These are phyloP conservation scores for Nitzschia inconspicua DNA, from an alignment of 108 stramenopile genomes.

Conservation along the genomic window DNA sequence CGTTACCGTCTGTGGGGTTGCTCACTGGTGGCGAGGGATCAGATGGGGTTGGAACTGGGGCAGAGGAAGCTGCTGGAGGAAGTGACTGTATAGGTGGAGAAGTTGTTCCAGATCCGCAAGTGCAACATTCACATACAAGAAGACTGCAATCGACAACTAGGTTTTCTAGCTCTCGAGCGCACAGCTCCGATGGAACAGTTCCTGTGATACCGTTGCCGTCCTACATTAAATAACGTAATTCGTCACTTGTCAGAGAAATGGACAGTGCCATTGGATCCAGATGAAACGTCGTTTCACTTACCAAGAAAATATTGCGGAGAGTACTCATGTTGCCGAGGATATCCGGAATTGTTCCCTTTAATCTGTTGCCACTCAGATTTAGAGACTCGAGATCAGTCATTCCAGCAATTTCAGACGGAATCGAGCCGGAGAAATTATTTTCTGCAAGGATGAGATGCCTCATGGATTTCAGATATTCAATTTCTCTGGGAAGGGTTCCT, in stretches of 20 bases:
- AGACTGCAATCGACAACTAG: conserved; percentile 12
- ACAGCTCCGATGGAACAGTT: conserved; percentile 6
- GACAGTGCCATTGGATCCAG: background rate
- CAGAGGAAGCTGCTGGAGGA: background rate
- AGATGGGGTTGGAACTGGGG: background rate
- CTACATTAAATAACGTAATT: background rate
- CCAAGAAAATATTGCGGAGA: conserved; percentile 11
- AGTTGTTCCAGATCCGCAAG: too few relatives aligned
- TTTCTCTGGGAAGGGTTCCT: conserved; percentile 32
- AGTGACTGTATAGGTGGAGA: background rate
- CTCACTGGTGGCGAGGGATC: background rate
- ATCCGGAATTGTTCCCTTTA: conserved; percentile 6
- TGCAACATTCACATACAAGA: too few relatives aligned
- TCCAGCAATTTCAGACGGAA: background rate
- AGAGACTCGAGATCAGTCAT: background rate
- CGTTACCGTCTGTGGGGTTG: background rate
- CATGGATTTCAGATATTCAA: background rate
- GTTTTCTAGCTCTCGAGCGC: background rate
- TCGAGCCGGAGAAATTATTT: conserved; percentile 11
- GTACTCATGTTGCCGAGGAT: background rate
- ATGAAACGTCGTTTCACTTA: background rate
- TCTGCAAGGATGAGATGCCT: conserved; percentile 7
- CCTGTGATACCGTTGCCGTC: conserved; percentile 4
- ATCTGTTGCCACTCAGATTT: background rate
- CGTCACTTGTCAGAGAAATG: background rate